Base-by-base conservation (phyloP, 2,329 filamentous ascomycete genomes). In the Alternaria sp. region DNA sequence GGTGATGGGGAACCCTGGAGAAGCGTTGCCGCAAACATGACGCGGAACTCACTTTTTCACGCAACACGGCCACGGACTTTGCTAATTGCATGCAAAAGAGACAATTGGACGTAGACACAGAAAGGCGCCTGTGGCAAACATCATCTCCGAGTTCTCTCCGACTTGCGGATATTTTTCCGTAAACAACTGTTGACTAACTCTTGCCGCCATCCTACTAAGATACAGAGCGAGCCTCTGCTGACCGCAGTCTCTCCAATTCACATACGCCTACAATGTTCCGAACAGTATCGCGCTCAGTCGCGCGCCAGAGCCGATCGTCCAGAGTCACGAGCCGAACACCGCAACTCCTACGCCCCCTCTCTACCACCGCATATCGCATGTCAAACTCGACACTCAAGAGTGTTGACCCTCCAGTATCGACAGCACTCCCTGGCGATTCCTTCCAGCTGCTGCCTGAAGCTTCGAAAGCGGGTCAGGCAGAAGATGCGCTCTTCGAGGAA, bases 391-490 rank as follows among this genome's bases (percentile, higher is more conserved):
- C 83, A 3, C 83, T 84, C 45, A 77, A 84, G 46, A 75, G 86
- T 12, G 86, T 89, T 44, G 76, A 86, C 16, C 87, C 88, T 25
- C 87, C 89, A 16, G 78, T 92, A 25, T 89, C 89, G 16, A 82
- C 84, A 20, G 79, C 83, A 9, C 81, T 89, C 3, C 84, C 91
- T 0, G 87, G 91, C 59, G 93, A 97, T 74, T 87, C 91, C 28
- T 97, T 94, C 81, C 94, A 97, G 78, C 85, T 97, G 14, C 86
- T 97, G 0, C 85, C 92, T 41, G 92, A 93, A 67, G 81, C 86
- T 32, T 83, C 90, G 58, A 97, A 98, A 79, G 83, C 90, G 0
- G 93, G 93, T 16, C 84, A 86, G 18, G 88, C 92, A 0, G 95
- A 98, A 79, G 93, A 98, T 80, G 88, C 88, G 1, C 85, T 97